These are phyloP conservation scores for Plenodomus biglobosus DNA, from an alignment of 2,329 filamentous ascomycete genomes.

Conservation along the genomic window DNA sequence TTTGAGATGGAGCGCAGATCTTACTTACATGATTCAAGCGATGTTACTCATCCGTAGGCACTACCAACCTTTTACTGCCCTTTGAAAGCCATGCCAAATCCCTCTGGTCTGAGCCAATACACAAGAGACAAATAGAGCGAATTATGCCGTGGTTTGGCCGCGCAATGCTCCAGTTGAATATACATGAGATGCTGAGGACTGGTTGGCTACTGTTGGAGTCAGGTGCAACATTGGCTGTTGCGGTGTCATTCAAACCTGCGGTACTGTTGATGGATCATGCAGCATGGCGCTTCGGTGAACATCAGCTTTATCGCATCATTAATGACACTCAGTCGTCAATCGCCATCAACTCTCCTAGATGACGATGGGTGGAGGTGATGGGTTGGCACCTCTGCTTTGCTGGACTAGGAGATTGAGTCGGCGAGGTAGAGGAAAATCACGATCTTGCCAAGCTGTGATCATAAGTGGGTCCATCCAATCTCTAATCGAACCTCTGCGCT, in stretches of 20 bases:
- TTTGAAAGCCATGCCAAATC: not conserved
- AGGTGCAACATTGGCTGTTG: constrained; percentile 3
- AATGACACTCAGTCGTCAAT: too few species aligned
- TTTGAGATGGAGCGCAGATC: not conserved
- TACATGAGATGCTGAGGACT: too few species aligned
- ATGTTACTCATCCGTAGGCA: not conserved
- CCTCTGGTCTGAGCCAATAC: not conserved
- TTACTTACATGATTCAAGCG: not conserved
- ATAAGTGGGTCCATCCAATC: not conserved
- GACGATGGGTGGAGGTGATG: too few species aligned
- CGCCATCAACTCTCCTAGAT: too few species aligned
- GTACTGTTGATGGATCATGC: constrained; percentile 16
- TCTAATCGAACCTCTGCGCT: not conserved
- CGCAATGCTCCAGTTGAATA: too few species aligned
- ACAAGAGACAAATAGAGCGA: too few species aligned
- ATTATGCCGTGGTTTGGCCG: too few species aligned
- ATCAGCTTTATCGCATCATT: too few species aligned
- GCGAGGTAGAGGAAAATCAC: constrained; percentile 7
- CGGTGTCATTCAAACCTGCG: not conserved
- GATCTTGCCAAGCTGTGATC: not conserved
- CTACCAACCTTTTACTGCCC: too few species aligned
- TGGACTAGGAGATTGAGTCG: constrained; percentile 8
- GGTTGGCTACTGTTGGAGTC: too few species aligned
- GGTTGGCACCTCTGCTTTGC: not conserved
- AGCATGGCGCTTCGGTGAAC: not conserved